Evolutionary conservation across 1,284 basidiomycete genomes (phyloP).

Genomic region (Abortiporus biennis): DNA sequence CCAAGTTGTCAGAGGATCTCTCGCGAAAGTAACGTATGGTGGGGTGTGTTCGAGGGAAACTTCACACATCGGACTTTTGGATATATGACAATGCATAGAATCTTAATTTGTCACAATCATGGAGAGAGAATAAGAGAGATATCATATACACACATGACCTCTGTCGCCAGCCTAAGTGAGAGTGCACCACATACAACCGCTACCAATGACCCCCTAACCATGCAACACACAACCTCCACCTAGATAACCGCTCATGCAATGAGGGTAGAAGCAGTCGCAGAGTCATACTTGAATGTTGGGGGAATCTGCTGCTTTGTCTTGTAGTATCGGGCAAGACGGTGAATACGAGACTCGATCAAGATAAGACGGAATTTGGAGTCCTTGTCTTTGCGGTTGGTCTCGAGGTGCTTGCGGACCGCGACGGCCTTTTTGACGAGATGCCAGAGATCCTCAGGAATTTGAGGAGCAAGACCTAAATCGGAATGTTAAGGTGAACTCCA

Average conservation of each 20-base stretch:
- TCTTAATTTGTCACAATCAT: constrained; percentile 1
- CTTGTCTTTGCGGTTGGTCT: constrained; percentile 98
- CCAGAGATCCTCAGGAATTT: constrained; percentile 99
- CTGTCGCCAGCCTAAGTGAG: too few relatives aligned
- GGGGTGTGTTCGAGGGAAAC: too few relatives aligned
- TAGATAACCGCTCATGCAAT: constrained; percentile 49
- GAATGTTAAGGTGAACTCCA: constrained; percentile 1
- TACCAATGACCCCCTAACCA: not conserved
- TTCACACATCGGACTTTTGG: too few relatives aligned
- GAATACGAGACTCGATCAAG: constrained; percentile 98
- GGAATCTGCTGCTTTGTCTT: constrained; percentile 97
- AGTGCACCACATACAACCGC: not conserved
- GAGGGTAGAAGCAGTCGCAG: constrained; percentile 84
- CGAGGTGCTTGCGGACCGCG: constrained; percentile 97
- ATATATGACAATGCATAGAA: too few relatives aligned
- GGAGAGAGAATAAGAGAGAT: not conserved
- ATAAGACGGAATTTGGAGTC: constrained; percentile 98
- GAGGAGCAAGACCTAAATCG: constrained; percentile 82
- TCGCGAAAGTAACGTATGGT: too few relatives aligned
- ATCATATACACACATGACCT: not conserved
- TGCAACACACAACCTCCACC: not conserved
- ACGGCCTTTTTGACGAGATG: constrained; percentile 99
- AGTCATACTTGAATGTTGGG: constrained; percentile 97
- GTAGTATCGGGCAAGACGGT: constrained; percentile 95
- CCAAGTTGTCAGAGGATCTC: too few relatives aligned